Percentiles rank a stretch among this genome's conserved stretches.
Conservation (phyloP, 2,329 filamentous ascomycete species). For the Talaromyces rugulosus region DNA sequence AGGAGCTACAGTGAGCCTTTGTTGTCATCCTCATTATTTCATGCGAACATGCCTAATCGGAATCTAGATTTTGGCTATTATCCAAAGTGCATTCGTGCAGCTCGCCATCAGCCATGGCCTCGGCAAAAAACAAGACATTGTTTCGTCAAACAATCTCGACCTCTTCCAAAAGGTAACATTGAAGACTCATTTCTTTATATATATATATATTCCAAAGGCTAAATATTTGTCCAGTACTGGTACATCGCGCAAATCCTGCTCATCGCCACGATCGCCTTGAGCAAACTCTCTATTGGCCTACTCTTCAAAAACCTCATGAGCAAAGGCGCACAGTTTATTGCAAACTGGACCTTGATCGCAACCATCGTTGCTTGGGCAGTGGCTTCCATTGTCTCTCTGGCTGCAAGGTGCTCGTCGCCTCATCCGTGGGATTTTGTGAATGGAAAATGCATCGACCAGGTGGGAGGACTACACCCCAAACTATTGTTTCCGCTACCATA, state of each 20-base stretch:
- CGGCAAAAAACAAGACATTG: constrained; percentile 12
- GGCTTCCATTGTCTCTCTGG: constrained; percentile 17
- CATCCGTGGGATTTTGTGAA: constrained; percentile 17
- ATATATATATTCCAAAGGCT: neutral
- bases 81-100: constrained; percentile 19
- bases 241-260: constrained; percentile 20
- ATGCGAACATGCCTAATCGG: neutral
- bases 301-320: constrained; percentile 19
- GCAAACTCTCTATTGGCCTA: constrained; percentile 18
- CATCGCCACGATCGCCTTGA: constrained; percentile 15
- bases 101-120: constrained; percentile 20
- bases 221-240: constrained; percentile 15
- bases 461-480: neutral
- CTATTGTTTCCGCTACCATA: neutral
- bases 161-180: constrained; percentile 19
- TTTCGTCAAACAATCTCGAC: constrained; percentile 10
- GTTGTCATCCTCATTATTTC: neutral
- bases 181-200: neutral
- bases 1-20: constrained; percentile 13
- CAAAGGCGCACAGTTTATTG: constrained; percentile 9
- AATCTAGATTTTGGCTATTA: constrained; percentile 14
- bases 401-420: constrained; percentile 17
- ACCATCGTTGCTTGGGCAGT: constrained; percentile 17
- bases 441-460: constrained; percentile 17
- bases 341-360: constrained; percentile 15